phyloP scores from a whole-genome alignment of 257 asterid species.

The Anisodus tanguticus region DNA sequence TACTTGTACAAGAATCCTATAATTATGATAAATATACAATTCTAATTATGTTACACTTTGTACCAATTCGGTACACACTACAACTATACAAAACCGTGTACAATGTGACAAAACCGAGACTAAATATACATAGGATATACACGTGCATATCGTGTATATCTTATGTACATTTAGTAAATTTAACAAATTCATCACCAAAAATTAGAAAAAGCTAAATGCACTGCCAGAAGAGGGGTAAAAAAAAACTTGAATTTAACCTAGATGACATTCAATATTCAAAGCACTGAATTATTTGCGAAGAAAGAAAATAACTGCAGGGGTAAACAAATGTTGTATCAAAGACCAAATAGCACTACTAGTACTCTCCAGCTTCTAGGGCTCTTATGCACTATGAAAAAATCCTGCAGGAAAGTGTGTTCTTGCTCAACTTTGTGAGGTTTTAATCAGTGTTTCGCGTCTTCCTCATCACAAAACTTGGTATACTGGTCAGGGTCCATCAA shows the following conservation, averaged over 20 bases:
- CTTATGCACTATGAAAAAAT: not conserved
- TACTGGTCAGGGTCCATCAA: conserved; percentile 69
- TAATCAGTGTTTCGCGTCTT: conserved; percentile 70
- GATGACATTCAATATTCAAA: not conserved
- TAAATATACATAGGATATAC: too few relatives aligned
- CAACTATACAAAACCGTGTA: too few relatives aligned
- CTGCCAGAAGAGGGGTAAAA: not conserved
- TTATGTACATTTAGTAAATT: too few relatives aligned
- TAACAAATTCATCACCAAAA: too few relatives aligned
- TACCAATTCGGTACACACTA: too few relatives aligned
- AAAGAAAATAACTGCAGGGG: not conserved
- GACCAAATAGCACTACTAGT: not conserved
- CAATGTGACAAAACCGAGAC: too few relatives aligned
- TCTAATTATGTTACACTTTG: too few relatives aligned
- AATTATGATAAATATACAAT: too few relatives aligned
- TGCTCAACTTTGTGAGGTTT: not conserved
- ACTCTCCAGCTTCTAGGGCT: not conserved
- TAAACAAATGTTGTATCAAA: not conserved
- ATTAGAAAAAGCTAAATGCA: not conserved
- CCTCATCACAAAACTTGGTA: conserved; percentile 84
- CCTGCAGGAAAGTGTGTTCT: not conserved
- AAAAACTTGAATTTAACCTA: not conserved
- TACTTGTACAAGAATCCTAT: too few relatives aligned
- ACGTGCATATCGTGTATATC: too few relatives aligned
- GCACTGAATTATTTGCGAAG: not conserved